Evolutionary conservation across 768 basidiomycete species (phyloP), one percentile per base, ranked within the genome.

Genomic region (Glaciozyma antarctica): DNA sequence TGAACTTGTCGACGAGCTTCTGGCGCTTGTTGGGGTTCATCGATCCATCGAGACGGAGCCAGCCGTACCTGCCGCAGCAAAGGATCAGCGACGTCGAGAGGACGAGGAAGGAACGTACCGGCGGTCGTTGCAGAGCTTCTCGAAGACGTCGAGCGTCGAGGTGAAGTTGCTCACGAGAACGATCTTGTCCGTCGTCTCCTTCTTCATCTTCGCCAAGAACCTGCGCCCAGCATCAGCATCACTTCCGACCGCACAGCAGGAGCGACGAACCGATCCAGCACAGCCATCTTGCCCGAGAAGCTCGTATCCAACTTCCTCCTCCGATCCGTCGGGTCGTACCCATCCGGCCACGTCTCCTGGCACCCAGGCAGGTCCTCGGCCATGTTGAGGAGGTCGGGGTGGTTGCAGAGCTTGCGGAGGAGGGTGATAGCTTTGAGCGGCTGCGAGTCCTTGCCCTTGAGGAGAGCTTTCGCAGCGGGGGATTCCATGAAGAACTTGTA

Each of bases 111-210:
- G 43, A 49, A 67, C 70, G 61, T 56, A 67, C 56, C 69, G 56
- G 57, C 58, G 68, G 55, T 49, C 34, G 55, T 17, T 43, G 65
- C 63, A 72, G 45, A 75, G 62, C 48, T 65, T 85, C 77, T 95
- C 90, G 28, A 99, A 80, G 61, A 98, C 82, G 73, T 97, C 90
- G 61, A 99, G 83, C 4, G 93, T 95, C 13, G 89, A 88, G 0
- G 95, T 99, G 73, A 88, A 99, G 75, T 98, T 93, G 34, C 90
- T 93, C 43, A 94, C 89, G 49, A 99, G 78, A 34, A 97, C 87
- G 72, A 90, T 88, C 82, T 99, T 99, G 79, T 99, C 94, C 58
- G 87, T 85, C 0, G 91, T 93, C 58, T 81, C 79, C 85, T 89
- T 64, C 16, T 51, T n/a, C 53, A 94, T 79, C 88, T 89, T 93